Conservation (phyloP, 1,284 basidiomycete genomes). For the Mrakiaceae sp. region DNA sequence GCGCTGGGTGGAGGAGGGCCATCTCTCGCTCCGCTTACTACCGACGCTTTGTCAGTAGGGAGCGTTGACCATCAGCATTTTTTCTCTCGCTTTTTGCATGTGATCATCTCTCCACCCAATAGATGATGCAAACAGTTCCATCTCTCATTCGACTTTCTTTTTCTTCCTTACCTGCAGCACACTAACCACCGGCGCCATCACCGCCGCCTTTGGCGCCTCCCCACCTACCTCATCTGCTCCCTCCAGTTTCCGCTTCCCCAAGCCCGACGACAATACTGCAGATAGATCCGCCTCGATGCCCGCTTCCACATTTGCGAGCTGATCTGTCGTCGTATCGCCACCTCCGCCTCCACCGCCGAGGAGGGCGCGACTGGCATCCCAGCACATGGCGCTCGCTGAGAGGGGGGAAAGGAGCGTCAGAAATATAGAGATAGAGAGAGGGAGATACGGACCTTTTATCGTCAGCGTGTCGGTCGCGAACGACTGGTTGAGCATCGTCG, state of each 20-base stretch:
- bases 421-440: conserved; percentile 52
- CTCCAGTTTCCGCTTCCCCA: background rate
- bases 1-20: too few relatives aligned
- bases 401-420: conserved; percentile 37
- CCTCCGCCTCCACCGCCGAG: conserved; percentile 2
- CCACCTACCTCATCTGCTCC: conserved; percentile 1
- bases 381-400: conserved; percentile 27
- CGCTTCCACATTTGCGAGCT: conserved; percentile 18
- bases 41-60: too few relatives aligned
- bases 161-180: conserved; percentile 30
- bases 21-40: too few relatives aligned
- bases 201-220: conserved; percentile 21
- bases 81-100: too few relatives aligned
- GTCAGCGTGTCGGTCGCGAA: conserved; percentile 5
- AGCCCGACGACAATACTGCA: background rate
- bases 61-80: too few relatives aligned
- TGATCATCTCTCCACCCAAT: too few relatives aligned
- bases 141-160: background rate
- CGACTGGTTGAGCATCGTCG: conserved; percentile 14
- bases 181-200: conserved; percentile 25
- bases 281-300: background rate
- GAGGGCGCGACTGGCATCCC: conserved; percentile 21
- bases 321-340: conserved; percentile 6
- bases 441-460: conserved; percentile 38
- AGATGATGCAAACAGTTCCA: too few relatives aligned